phyloP scores from a whole-genome alignment of 345 rosid species.

The Reutealis trisperma region DNA sequence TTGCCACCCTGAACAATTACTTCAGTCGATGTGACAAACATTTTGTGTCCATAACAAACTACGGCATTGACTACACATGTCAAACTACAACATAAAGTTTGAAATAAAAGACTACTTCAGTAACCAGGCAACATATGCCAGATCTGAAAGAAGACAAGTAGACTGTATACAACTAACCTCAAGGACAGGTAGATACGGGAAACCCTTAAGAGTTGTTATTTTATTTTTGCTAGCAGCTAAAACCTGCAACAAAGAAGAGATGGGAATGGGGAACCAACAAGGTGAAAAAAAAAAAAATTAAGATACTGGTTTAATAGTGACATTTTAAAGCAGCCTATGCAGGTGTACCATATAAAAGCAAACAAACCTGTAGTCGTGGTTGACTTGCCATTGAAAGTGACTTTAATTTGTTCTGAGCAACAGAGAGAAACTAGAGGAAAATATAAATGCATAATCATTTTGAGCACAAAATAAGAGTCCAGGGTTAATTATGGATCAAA shows the following conservation, averaged over 20 bases:
- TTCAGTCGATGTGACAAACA: background rate
- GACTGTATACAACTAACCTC: conserved; percentile 56
- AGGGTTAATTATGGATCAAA: conserved; percentile 3
- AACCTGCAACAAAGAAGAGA: conserved; percentile 47
- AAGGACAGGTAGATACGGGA: conserved; percentile 86
- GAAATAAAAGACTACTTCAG: background rate
- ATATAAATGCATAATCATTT: conserved; percentile 10
- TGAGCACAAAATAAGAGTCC: background rate
- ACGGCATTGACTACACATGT: background rate
- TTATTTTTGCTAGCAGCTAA: conserved; percentile 97
- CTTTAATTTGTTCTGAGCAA: conserved; percentile 94
- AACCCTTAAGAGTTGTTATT: conserved; percentile 86
- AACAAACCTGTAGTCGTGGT: conserved; percentile 89
- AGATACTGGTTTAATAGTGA: background rate
- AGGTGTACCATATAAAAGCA: conserved; percentile 10
- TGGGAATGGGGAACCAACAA: background rate
- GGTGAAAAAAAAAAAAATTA: background rate
- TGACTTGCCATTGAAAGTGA: conserved; percentile 98
- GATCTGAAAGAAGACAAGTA: background rate
- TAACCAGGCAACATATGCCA: background rate
- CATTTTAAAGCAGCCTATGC: conserved; percentile 2
- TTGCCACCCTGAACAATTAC: background rate
- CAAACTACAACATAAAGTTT: background rate
- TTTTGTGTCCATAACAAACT: background rate
- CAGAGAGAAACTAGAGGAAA: conserved; percentile 76